A percentile compares a stretch with the other conserved stretches of the same genome.
Conservation (phyloP, 495 filamentous ascomycete species). For the Trichoderma virens region DNA sequence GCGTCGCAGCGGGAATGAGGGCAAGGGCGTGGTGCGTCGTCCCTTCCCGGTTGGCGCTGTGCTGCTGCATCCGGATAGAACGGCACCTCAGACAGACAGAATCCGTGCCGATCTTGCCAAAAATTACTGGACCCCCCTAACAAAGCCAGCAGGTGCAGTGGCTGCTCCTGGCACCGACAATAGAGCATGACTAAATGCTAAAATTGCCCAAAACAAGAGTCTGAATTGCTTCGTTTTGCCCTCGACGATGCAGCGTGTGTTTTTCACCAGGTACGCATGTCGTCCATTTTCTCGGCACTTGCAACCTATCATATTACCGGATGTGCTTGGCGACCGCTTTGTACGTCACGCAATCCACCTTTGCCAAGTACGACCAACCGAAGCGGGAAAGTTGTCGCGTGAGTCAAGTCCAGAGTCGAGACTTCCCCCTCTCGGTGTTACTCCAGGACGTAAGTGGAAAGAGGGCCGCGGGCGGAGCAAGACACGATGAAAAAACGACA, state of each 20-base stretch:
- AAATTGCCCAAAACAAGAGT: neutral
- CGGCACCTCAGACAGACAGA: neutral
- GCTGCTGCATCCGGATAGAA: slow-evolving; percentile 6
- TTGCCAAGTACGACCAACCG: neutral
- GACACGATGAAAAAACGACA: neutral
- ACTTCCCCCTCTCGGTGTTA: neutral
- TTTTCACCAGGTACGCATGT: neutral
- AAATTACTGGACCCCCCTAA: neutral
- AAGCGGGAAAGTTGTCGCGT: slow-evolving; percentile 4
- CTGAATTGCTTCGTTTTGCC: neutral
- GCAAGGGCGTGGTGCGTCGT: neutral
- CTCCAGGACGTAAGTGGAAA: neutral
- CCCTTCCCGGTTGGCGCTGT: slow-evolving; percentile 1
- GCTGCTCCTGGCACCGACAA: neutral
- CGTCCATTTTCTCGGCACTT: neutral
- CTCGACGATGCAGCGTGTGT: neutral
- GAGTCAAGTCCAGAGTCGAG: slow-evolving; percentile 3
- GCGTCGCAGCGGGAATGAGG: neutral
- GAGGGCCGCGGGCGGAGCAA: neutral
- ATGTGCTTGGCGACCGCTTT: neutral
- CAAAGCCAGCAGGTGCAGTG: neutral
- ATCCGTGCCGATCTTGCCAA: neutral
- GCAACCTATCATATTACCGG: neutral
- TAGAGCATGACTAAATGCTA: neutral
- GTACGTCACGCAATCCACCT: slow-evolving; percentile 2